Conservation (phyloP, 192 early-diverging fungal genomes). For the Backusella morwellensis region DNA sequence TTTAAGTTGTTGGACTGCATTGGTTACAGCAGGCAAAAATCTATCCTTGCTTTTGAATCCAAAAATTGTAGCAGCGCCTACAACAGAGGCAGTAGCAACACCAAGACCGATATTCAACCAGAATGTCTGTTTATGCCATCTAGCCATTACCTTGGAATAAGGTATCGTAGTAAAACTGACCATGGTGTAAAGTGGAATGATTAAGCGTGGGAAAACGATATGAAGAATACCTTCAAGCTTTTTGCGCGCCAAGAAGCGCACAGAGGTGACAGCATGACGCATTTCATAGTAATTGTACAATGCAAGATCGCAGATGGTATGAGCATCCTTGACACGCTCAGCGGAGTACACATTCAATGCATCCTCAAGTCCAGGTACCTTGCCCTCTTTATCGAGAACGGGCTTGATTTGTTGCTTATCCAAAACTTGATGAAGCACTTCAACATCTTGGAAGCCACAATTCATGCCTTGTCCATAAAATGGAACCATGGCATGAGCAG, state of each 20-base stretch:
- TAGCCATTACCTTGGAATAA: slow-evolving; percentile 68
- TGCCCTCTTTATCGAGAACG: slow-evolving; percentile 2
- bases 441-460: slow-evolving; percentile 94
- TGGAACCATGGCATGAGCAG: slow-evolving; percentile 98
- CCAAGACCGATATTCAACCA: slow-evolving; percentile 44
- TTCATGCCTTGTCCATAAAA: slow-evolving; percentile 99
- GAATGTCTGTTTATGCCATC: slow-evolving; percentile 48
- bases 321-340: slow-evolving; percentile 68
- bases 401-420: slow-evolving; percentile 49
- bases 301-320: slow-evolving; percentile 91
- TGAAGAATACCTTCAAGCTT: slow-evolving; percentile 77
- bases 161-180: slow-evolving; percentile 88
- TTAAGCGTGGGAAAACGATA: slow-evolving; percentile 57
- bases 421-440: slow-evolving; percentile 60
- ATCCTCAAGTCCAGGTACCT: slow-evolving; percentile 36
- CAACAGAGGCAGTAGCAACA: neutral
- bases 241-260: slow-evolving; percentile 75
- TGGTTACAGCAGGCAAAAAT: neutral
- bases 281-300: slow-evolving; percentile 96
- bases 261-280: slow-evolving; percentile 77
- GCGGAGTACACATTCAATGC: slow-evolving; percentile 77
- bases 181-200: slow-evolving; percentile 96
- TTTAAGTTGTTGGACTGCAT: neutral
- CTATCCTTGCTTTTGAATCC: neutral
- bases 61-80: neutral